phyloP scores from a whole-genome alignment of 225 moss, liverwort and hornwort genomes.

The Pleurozium schreberi region DNA sequence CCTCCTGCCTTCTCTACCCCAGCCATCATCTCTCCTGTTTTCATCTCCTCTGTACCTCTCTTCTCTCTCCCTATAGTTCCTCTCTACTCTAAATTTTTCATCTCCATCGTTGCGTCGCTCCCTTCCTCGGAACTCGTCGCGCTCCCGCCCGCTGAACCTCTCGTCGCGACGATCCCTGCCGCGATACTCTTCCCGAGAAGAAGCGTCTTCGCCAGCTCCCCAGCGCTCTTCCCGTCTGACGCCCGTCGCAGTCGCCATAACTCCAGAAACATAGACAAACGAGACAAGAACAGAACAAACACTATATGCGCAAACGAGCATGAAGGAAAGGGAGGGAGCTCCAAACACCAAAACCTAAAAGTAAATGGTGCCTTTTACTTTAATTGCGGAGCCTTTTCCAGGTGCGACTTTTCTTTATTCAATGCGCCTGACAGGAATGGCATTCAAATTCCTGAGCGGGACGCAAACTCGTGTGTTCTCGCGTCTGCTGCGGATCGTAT shows the following conservation, averaged over 20 bases:
- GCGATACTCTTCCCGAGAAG: conserved; percentile 5
- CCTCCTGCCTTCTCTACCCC: conserved; percentile 2
- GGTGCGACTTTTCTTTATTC: not conserved
- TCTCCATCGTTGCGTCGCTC: conserved; percentile 6
- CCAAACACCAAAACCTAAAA: not conserved
- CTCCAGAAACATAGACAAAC: not conserved
- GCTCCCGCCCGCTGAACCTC: not conserved
- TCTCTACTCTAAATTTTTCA: not conserved
- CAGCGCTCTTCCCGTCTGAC: conserved; percentile 30
- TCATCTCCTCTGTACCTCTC: not conserved
- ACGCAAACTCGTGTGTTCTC: not conserved
- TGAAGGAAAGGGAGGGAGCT: not conserved
- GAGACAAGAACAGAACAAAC: not conserved
- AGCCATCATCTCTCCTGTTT: not conserved
- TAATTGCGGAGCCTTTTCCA: not conserved
- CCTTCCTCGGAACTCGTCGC: not conserved
- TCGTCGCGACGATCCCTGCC: conserved; percentile 2
- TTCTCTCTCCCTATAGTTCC: not conserved
- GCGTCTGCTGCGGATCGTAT: not conserved
- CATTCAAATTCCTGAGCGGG: not conserved
- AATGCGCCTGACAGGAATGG: not conserved
- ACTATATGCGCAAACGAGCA: not conserved
- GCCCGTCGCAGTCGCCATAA: conserved; percentile 20
- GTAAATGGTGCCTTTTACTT: not conserved
- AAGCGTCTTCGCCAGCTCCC: conserved; percentile 12